Conservation (phyloP, 768 basidiomycete species). For the Tulasnella sp. region DNA sequence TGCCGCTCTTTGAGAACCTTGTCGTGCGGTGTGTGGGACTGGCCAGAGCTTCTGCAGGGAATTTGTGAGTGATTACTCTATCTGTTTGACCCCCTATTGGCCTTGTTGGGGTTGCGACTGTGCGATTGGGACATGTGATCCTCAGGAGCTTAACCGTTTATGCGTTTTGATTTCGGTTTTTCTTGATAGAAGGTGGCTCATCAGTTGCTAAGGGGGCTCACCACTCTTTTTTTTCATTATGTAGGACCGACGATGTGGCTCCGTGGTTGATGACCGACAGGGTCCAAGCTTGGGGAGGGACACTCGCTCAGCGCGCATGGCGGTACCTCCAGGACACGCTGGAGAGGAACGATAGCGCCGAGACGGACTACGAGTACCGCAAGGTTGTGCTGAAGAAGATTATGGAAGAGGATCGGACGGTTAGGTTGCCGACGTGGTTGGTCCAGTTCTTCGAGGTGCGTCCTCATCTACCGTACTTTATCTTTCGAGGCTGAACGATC, state of each 20-base stretch:
- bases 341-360: constrained; percentile 58
- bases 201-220: no score
- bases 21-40: constrained; percentile 69
- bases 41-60: constrained; percentile 44
- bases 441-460: constrained; percentile 58
- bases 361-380: constrained; percentile 63
- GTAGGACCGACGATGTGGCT: constrained; percentile 1
- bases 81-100: not conserved
- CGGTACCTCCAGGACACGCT: constrained; percentile 73
- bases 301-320: constrained; percentile 71
- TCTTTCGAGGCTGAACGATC: not conserved
- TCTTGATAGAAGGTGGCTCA: not conserved
- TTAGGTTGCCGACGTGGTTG: constrained; percentile 68
- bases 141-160: no score
- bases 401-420: constrained; percentile 46
- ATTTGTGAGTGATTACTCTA: not conserved
- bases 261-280: constrained; percentile 72
- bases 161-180: not conserved
- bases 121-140: no score
- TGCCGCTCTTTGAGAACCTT: constrained; percentile 66
- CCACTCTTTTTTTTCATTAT: not conserved
- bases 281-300: constrained; percentile 72
- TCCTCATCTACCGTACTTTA: not conserved
- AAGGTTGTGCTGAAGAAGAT: constrained; percentile 69
- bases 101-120: no score